These are phyloP conservation scores for Lasiodiplodia sp. DNA, from an alignment of 2,329 filamentous ascomycete species.

Conservation along the genomic window DNA sequence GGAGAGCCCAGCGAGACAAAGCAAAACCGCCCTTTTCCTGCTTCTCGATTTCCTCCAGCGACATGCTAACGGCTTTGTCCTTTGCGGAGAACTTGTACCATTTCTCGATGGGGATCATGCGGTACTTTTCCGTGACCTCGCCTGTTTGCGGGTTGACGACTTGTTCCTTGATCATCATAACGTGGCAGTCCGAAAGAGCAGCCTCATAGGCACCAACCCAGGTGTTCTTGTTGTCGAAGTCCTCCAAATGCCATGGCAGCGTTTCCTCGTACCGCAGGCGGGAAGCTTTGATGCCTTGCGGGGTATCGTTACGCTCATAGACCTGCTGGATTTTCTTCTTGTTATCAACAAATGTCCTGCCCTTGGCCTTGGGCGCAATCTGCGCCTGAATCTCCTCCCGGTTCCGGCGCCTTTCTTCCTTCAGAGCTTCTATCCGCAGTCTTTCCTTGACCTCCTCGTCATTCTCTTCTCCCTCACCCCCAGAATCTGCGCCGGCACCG, in stretches of 20 bases:
- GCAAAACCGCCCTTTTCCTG: constrained; percentile 24
- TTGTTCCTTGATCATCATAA: constrained; percentile 78
- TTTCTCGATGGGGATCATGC: constrained; percentile 91
- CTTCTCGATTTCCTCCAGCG: constrained; percentile 23
- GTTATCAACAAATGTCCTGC: constrained; percentile 61
- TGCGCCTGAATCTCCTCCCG: constrained; percentile 87
- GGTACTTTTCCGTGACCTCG: constrained; percentile 59
- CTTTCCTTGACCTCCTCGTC: constrained; percentile 69
- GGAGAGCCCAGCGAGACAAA: constrained; percentile 59
- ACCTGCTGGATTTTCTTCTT: constrained; percentile 89
- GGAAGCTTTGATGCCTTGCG: constrained; percentile 72
- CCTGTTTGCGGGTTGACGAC: constrained; percentile 10
- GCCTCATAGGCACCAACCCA: constrained; percentile 94
- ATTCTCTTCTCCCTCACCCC: constrained; percentile 65
- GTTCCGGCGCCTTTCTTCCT: constrained; percentile 84
- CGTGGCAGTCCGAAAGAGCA: constrained; percentile 80
- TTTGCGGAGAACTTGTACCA: constrained; percentile 90
- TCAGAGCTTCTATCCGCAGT: constrained; percentile 63
- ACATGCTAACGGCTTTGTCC: constrained; percentile 70
- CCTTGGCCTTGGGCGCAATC: constrained; percentile 81
- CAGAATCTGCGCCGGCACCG: constrained; percentile 44
- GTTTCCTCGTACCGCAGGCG: constrained; percentile 88
- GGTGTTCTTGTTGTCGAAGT: constrained; percentile 92
- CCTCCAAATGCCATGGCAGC: constrained; percentile 94
- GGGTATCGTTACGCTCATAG: constrained; percentile 78